Base-by-base conservation (phyloP, 192 early-diverging fungal species). In the Rhizoclosmatium globosum region DNA sequence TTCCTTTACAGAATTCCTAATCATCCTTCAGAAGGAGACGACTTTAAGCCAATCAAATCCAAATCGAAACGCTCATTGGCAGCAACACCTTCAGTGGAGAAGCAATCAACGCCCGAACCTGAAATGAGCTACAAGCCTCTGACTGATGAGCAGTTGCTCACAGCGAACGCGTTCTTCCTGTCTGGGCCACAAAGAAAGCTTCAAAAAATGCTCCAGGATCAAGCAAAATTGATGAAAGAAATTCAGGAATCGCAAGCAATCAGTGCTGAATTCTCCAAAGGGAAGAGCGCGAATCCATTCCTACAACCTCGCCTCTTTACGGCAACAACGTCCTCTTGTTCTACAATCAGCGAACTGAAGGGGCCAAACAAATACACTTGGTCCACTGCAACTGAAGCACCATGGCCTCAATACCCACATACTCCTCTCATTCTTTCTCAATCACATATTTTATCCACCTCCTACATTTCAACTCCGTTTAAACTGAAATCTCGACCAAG, bases 201-300 rank as follows among this genome's bases (percentile, higher is more conserved):
- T 9, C 61, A 76, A 67, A 76, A 76, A 39, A 66, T 67, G 45
- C 41, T 76, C 1, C 74, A 67, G 48, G 74, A 66, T 31, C 47
- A 66, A 1, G 1, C n/a, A n/a, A n/a, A n/a, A n/a, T n/a, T n/a
- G n/a, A n/a, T n/a, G n/a, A n/a, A n/a, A n/a, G 62, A 76, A 56
- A 76, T 76, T 56, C 60, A 76, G 64, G 74, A 65, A 39, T 13
- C 62, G 4, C 61, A 76, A 31, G 15, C 4, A 6, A 17, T 66
- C 15, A 76, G 74, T 45, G 64, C 62, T 4, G 74, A 65, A 21
- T 76, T 76, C 41, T 76, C 74, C 11, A 76, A 76, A 47, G 74
- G 74, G 31, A 76, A 76, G 46, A 53, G 44, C 31, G 17, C 64
- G 53, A 76, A 76, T 67, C 74, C 74, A 38, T 76, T 76, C 64